Evolutionary conservation across 257 asterid species (phyloP).

Genomic region (Buddleja alternifolia): DNA sequence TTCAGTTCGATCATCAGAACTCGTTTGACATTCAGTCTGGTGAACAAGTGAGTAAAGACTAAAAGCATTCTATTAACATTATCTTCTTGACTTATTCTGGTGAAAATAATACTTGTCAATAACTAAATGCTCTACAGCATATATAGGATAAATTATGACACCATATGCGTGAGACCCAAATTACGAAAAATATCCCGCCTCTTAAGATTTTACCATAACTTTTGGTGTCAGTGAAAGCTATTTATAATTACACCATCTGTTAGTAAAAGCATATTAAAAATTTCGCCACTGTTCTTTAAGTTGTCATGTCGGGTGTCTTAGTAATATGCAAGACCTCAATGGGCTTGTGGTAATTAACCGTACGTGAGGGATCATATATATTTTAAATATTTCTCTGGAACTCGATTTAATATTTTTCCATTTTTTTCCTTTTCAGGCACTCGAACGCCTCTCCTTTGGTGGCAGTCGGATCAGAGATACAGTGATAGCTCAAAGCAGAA

Average conservation of each 20-base stretch:
- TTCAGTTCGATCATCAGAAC: constrained; percentile 84
- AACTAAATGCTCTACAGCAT: too few relatives aligned
- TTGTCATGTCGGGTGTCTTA: too few relatives aligned
- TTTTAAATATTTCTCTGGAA: neutral
- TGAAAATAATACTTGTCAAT: constrained; percentile 9
- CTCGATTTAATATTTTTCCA: neutral
- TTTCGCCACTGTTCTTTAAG: too few relatives aligned
- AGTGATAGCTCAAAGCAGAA: constrained; percentile 78
- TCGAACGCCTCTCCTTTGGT: constrained; percentile 82
- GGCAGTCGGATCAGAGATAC: constrained; percentile 76
- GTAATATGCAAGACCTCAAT: too few relatives aligned
- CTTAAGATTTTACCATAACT: too few relatives aligned
- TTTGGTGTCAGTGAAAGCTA: too few relatives aligned
- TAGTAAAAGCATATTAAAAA: too few relatives aligned
- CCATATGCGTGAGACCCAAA: too few relatives aligned
- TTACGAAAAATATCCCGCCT: too few relatives aligned
- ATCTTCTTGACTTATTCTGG: constrained; percentile 15
- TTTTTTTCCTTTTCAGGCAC: constrained; percentile 54
- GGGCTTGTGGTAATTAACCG: too few relatives aligned
- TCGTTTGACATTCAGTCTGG: constrained; percentile 82
- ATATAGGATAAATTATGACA: too few relatives aligned
- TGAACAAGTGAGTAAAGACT: constrained; percentile 73
- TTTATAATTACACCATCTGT: too few relatives aligned
- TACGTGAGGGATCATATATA: neutral
- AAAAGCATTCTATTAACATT: neutral